phyloP scores from a whole-genome alignment of 129 eudicot species.

The Centrapalus pauciflorus region DNA sequence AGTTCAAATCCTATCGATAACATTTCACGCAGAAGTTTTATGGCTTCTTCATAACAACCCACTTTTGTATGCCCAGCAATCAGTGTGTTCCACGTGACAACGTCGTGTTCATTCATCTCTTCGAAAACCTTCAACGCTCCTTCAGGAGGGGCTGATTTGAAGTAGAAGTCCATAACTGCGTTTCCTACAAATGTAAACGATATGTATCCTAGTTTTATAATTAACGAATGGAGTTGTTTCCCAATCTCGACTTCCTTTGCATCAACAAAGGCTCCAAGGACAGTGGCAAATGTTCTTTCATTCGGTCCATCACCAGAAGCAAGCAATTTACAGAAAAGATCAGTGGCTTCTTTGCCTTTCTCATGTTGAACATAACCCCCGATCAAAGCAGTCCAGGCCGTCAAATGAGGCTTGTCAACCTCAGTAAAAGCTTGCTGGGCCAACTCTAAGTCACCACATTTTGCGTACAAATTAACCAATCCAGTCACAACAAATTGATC shows the following conservation, averaged over 20 bases:
- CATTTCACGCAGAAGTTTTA: constrained; percentile 38
- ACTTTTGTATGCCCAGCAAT: constrained; percentile 48
- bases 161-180: constrained; percentile 57
- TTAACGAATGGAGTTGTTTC: constrained; percentile 50
- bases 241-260: constrained; percentile 31
- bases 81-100: constrained; percentile 58
- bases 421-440: constrained; percentile 43
- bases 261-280: constrained; percentile 53
- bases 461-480: constrained; percentile 58
- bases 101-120: constrained; percentile 51
- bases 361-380: constrained; percentile 60
- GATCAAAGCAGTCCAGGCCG: constrained; percentile 71
- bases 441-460: constrained; percentile 45
- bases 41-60: constrained; percentile 37
- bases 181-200: constrained; percentile 53
- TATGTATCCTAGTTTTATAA: constrained; percentile 47
- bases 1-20: constrained; percentile 43
- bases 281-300: constrained; percentile 51
- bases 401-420: constrained; percentile 39
- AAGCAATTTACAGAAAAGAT: constrained; percentile 42
- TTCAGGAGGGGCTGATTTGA: constrained; percentile 30
- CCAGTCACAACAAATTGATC: constrained; percentile 69
- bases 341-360: constrained; percentile 34
- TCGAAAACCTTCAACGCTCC: constrained; percentile 40
- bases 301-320: constrained; percentile 42